phyloP scores from a whole-genome alignment of 1,284 basidiomycete genomes.

The Heterobasidion occidentale region DNA sequence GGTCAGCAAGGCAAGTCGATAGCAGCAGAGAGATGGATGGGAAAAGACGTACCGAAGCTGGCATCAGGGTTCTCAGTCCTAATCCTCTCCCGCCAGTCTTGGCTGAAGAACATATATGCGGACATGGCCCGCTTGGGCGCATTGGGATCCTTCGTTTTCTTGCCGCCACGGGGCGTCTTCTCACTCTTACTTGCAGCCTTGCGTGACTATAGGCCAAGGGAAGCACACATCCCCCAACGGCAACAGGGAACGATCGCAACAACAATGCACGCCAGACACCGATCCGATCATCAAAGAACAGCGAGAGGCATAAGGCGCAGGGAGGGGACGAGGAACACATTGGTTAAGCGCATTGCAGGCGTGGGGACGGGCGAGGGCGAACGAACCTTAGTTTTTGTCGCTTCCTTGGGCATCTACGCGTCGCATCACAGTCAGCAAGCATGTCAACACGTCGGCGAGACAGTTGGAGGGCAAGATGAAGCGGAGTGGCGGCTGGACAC shows the following conservation, averaged over 20 bases:
- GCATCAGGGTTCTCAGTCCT: conserved; percentile 94
- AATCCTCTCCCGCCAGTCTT: conserved; percentile 92
- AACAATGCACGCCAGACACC: background rate
- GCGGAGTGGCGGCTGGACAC: conserved; percentile 2
- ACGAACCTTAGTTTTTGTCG: conserved; percentile 67
- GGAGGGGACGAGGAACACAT: conserved; percentile 4
- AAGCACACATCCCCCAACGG: conserved; percentile 3
- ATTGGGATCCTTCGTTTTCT: conserved; percentile 72
- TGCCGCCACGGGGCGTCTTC: conserved; percentile 36
- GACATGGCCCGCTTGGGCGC: conserved; percentile 88
- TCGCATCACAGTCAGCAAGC: conserved; percentile 24
- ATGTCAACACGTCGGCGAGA: conserved; percentile 21
- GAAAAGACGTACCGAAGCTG: conserved; percentile 67
- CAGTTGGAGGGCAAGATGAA: conserved; percentile 6
- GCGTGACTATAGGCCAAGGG: conserved; percentile 33
- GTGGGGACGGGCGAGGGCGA: conserved; percentile 3
- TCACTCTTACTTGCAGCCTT: conserved; percentile 69
- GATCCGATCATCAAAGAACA: background rate
- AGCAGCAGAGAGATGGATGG: background rate
- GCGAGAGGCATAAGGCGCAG: conserved; percentile 7
- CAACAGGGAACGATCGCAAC: background rate
- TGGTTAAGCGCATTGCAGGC: background rate
- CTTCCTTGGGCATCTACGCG: conserved; percentile 75
- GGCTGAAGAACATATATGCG: conserved; percentile 98
- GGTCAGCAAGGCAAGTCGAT: conserved; percentile 11